Evolutionary conservation across 106 monocot species (phyloP), one percentile per base, ranked within the genome.

Genomic region (Cymbidium sinense): DNA sequence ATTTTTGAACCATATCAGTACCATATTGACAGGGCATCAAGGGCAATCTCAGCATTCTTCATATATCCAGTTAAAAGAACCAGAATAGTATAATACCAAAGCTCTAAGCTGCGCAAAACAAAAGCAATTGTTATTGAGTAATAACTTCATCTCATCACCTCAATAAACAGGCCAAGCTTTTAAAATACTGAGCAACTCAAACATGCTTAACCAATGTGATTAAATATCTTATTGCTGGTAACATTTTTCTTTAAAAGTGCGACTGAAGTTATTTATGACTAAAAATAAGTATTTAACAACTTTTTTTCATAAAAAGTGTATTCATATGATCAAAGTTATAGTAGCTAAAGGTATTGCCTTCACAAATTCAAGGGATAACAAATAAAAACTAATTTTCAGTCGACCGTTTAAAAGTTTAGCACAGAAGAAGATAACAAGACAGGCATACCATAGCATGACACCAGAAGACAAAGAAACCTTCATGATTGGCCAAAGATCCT

Each of bases 11-110:
- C 33, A 79, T 21, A 11, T 73, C 33, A 19, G 43, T 79, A 94
- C 93, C 90, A 94, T 70, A 94, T 91, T 19, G 93, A 88, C 27
- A 94, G 88, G 17, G 94, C 94, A 82, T 94, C 89, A 64, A 94
- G 81, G 39, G 89, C 86, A n/a, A 84, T 55, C 84, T 94, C 91
- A n/a, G 91, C 85, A 76, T 94, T 76, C 41, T 83, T 81, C 88
- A 94, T 94, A 29, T 87, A 30, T 8, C 94, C 94, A 13, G 88
- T 89, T 41, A 94, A 43, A n/a, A 94, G 34, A 0, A 89, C 78
- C 81, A 94, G 72, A 19, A 91, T 86, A 35, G 87, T 87, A 31
- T 86, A 87, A 84, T 94, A 94, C 94, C 91, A 94, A 7, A 91
- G 35, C 61, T 94, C 93, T 79, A 94, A 71, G 62, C 93, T 91